Evolutionary conservation across 139 green algal species (phyloP).

Genomic region (Chlamydomonas schloesseri): DNA sequence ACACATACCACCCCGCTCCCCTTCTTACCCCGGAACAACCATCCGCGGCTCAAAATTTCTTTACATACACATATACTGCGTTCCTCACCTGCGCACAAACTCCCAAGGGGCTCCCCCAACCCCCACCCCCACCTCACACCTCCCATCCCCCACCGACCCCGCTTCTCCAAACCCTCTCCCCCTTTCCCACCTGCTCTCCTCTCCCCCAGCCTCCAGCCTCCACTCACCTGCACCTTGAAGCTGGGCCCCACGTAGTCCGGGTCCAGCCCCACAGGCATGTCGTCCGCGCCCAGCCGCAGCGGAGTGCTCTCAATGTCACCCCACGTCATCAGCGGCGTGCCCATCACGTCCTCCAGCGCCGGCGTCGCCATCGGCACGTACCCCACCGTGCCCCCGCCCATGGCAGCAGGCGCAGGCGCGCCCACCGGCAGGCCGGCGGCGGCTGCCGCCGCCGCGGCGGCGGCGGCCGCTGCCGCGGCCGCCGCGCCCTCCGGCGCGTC

Average conservation of each 20-base stretch:
- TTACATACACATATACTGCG: no score
- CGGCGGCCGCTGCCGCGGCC: background rate
- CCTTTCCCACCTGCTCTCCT: no score
- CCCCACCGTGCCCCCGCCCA: conserved; percentile 11
- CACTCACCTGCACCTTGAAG: conserved; percentile 45
- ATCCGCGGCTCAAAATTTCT: no score
- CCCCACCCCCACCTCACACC: no score
- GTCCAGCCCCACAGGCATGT: conserved; percentile 38
- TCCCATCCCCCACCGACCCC: background rate
- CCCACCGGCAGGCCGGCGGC: background rate
- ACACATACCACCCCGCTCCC: no score
- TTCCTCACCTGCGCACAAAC: no score
- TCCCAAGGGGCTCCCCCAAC: no score
- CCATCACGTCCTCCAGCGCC: conserved; percentile 38
- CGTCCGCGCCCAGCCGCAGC: conserved; percentile 68
- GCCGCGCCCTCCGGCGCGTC: background rate
- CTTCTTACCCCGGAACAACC: no score
- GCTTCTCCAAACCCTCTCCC: no score
- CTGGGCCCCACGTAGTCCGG: conserved; percentile 9
- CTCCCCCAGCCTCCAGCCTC: background rate
- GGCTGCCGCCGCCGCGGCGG: background rate
- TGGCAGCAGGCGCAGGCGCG: conserved; percentile 1
- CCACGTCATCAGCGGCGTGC: conserved; percentile 90
- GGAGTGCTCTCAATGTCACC: conserved; percentile 87
- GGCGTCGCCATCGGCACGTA: conserved; percentile 57